Evolutionary conservation across 805 yeast species (phyloP).

Genomic region (Schizosaccharomyces cryophilus): DNA sequence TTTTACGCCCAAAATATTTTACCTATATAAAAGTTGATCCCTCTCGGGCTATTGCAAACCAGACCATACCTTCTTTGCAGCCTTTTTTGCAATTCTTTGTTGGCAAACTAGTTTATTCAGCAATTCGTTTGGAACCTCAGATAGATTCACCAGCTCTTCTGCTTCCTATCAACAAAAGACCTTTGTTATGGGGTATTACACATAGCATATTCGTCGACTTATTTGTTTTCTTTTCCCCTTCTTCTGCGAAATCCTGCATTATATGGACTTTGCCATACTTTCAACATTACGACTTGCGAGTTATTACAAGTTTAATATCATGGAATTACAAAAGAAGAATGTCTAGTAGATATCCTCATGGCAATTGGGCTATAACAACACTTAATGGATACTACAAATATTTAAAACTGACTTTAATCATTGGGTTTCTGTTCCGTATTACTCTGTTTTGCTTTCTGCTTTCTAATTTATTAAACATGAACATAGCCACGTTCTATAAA

Average conservation of each 20-base stretch:
- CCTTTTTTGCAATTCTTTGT: conserved; percentile 5
- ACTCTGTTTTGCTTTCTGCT: background rate
- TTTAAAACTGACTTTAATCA: background rate
- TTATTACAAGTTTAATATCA: background rate
- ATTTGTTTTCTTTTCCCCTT: conserved; percentile 1
- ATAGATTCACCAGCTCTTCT: background rate
- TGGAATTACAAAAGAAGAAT: background rate
- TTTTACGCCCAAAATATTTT: conserved; percentile 5
- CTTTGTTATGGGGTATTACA: conserved; percentile 18
- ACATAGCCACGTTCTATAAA: too few species aligned
- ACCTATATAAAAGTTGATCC: background rate
- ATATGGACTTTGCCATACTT: background rate
- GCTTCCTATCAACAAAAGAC: background rate
- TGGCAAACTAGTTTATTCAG: conserved; percentile 12
- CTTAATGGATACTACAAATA: background rate
- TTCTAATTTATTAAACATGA: background rate
- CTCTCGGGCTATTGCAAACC: background rate
- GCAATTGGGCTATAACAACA: background rate
- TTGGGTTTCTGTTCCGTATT: background rate
- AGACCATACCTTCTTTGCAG: background rate
- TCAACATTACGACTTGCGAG: background rate
- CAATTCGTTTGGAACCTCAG: conserved; percentile 9
- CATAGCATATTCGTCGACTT: conserved; percentile 15
- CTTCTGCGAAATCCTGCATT: background rate
- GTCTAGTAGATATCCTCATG: background rate